Base-by-base conservation (phyloP, 805 yeast species). In the Saccharomyces kudriavzevii region DNA sequence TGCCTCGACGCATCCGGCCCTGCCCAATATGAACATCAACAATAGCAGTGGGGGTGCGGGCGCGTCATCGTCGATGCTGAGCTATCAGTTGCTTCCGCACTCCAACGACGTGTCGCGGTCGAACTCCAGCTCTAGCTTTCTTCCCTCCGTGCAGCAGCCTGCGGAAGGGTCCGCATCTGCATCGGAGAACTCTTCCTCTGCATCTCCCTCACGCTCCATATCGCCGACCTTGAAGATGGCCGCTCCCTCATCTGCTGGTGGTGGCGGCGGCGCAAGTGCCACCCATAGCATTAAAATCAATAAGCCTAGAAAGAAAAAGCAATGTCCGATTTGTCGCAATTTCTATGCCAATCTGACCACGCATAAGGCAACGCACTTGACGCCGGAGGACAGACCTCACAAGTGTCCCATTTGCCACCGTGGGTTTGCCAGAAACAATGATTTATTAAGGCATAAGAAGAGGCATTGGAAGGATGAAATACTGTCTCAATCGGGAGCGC, bases 391-490 rank as follows among this genome's bases (percentile, higher is more conserved):
- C 14, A 77, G 95, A 55, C 96, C 96, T 0, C 92, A 84, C 65
- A 74, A 82, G 47, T 90, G 97, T 70, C 75, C 80, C 45, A 79
- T 83, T 31, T 90, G 97, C 68, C 76, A 79, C 45, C 80, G 96
- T 55, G 96, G 96, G 2, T 90, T 90, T 71, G 88, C 94, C 14
- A 77, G 97, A 55, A 85, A 91, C 46, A 91, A 91, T 67, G 97
- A 90, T 67, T 73, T 91, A 59, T 80, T 85, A 58, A 77, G 97
- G 56, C 97, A 90, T 68, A 82, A 84, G 62, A 89, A 88, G 69
- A 79, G 92, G 54, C 97, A 90, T 68, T 80, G 90, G 77, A 85
- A 86, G 60, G 92, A 85, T 60, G 65, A 64, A 35, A 54, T 55
- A n/a, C 49, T 35, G 43, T 35, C 43, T 4, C 43, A 35, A 20